Evolutionary conservation across 495 filamentous ascomycete species (phyloP).

Genomic region (Penicillium flavigenum): DNA sequence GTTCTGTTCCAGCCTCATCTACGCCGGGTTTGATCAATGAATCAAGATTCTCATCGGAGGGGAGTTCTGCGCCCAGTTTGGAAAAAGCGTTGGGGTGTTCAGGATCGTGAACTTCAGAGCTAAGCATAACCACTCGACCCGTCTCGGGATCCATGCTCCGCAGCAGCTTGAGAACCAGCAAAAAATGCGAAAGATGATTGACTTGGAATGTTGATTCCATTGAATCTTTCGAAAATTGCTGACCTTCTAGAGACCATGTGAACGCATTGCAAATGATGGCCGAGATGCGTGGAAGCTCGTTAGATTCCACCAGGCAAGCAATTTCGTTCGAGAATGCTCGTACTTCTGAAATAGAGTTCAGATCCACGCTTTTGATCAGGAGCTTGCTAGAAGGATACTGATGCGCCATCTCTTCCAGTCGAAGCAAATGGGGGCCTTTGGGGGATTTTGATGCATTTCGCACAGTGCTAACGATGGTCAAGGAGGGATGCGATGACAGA

Average conservation of each 20-base stretch:
- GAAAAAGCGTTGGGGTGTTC: constrained; percentile 13
- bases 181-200: constrained; percentile 47
- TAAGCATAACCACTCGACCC: constrained; percentile 44
- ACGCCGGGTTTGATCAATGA: constrained; percentile 16
- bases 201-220: constrained; percentile 47
- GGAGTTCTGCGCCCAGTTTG: constrained; percentile 16
- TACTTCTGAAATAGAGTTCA: constrained; percentile 38
- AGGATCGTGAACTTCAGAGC: constrained; percentile 44
- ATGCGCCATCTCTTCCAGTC: background rate
- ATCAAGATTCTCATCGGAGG: constrained; percentile 17
- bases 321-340: constrained; percentile 33
- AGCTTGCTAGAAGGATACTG: constrained; percentile 19
- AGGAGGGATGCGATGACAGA: constrained; percentile 28
- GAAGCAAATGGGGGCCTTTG: constrained; percentile 5
- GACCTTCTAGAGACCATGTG: constrained; percentile 27
- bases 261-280: constrained; percentile 48
- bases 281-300: constrained; percentile 41
- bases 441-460: constrained; percentile 31
- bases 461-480: constrained; percentile 42
- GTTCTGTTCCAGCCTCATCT: constrained; percentile 5
- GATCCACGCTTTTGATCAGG: constrained; percentile 36
- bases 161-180: constrained; percentile 44
- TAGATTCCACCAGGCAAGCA: constrained; percentile 28
- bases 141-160: constrained; percentile 42
- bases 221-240: constrained; percentile 33